Conservation (phyloP, 2,329 filamentous ascomycete genomes). For the Zymoseptoria passerinii region DNA sequence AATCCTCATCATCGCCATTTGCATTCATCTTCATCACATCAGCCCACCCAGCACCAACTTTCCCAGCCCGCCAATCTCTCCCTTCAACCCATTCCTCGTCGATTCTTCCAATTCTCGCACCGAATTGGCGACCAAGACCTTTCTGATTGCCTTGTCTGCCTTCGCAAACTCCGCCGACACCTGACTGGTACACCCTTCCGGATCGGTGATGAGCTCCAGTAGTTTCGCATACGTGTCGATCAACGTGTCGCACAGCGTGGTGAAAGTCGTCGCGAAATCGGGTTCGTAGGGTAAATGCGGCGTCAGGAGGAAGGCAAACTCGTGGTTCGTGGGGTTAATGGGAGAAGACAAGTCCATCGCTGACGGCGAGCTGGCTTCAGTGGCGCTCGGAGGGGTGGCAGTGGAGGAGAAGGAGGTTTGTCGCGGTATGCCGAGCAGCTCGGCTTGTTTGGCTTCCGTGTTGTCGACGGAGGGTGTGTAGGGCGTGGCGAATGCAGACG, state of each 20-base stretch:
- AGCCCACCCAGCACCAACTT: constrained; percentile 84
- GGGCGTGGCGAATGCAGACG: constrained; percentile 32
- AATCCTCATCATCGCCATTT: not conserved
- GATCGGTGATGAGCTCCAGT: constrained; percentile 63
- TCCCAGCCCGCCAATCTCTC: constrained; percentile 75
- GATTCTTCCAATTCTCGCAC: constrained; percentile 91
- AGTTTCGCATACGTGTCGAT: constrained; percentile 86
- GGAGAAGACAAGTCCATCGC: constrained; percentile 16
- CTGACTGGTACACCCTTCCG: constrained; percentile 55
- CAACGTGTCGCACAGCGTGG: constrained; percentile 87
- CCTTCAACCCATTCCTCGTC: constrained; percentile 65
- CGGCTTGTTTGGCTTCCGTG: constrained; percentile 12
- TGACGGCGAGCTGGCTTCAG: constrained; percentile 14
- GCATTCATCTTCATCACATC: constrained; percentile 41
- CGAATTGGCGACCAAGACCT: constrained; percentile 78
- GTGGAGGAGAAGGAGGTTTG: not conserved
- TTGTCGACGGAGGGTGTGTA: constrained; percentile 1
- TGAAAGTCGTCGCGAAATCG: constrained; percentile 94
- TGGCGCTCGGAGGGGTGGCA: constrained; percentile 3
- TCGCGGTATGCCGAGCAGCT: constrained; percentile 16
- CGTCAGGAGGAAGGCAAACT: constrained; percentile 84
- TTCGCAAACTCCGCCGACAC: constrained; percentile 85
- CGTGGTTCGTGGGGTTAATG: constrained; percentile 62
- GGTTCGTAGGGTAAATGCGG: constrained; percentile 90
- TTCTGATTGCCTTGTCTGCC: constrained; percentile 75